Percentiles rank a stretch among this genome's conserved stretches.
Conservation (phyloP, 208 protist genomes). For the Leishmania tropica region DNA sequence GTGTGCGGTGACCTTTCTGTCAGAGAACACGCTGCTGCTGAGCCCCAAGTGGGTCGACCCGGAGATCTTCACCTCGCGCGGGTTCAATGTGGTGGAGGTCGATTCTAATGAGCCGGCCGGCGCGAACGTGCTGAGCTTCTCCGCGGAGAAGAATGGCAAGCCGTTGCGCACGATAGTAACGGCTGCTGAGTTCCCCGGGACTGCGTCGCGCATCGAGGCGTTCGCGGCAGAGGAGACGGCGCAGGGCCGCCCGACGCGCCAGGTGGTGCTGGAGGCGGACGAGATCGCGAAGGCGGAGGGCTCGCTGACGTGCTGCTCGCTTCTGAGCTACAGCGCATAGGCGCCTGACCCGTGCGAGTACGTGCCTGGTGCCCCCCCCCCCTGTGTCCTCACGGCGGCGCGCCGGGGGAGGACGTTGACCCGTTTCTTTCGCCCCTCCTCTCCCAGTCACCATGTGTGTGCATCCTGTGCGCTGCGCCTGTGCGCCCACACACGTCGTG, state of each 20-base stretch:
- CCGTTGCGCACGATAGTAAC: slow-evolving; percentile 37
- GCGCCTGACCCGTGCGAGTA: not conserved
- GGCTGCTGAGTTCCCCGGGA: slow-evolving; percentile 34
- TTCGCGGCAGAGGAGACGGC: slow-evolving; percentile 38
- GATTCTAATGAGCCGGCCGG: slow-evolving; percentile 35
- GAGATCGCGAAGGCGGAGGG: slow-evolving; percentile 68
- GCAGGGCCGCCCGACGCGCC: slow-evolving; percentile 35
- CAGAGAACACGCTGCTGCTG: slow-evolving; percentile 42
- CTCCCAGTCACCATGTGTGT: not conserved
- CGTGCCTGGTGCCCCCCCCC: not conserved
- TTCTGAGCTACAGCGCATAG: slow-evolving; percentile 48
- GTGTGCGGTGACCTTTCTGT: slow-evolving; percentile 39
- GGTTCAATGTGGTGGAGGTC: slow-evolving; percentile 42
- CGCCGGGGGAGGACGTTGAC: not conserved
- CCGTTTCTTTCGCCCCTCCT: not conserved
- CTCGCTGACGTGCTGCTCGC: slow-evolving; percentile 54
- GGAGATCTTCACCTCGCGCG: slow-evolving; percentile 48
- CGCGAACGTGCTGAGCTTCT: slow-evolving; percentile 45
- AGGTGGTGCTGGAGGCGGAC: slow-evolving; percentile 39
- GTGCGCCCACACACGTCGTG: too few species aligned
- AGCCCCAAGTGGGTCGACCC: slow-evolving; percentile 38
- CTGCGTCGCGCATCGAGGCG: slow-evolving; percentile 27
- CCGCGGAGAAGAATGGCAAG: slow-evolving; percentile 27
- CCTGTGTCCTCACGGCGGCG: too few species aligned
- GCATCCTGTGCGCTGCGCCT: not conserved